A percentile compares a stretch with the other conserved stretches of the same genome.
phyloP scores from a whole-genome alignment of 1,284 basidiomycete genomes.

The Mycena citricolor region DNA sequence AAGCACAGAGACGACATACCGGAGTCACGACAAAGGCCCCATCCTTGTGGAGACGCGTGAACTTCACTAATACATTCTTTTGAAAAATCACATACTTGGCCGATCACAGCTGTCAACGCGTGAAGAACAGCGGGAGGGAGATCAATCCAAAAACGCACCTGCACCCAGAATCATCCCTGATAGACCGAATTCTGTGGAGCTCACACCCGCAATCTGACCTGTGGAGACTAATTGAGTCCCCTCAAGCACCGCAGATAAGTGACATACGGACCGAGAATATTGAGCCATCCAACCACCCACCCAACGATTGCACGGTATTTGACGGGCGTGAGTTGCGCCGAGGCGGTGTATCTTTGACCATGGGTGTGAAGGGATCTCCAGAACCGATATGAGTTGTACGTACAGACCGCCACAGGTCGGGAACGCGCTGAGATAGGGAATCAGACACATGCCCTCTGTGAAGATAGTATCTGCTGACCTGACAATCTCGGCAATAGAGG shows the following conservation, averaged over 20 bases:
- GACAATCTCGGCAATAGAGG: constrained; percentile 78
- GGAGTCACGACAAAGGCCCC: constrained; percentile 49
- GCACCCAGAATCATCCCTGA: constrained; percentile 89
- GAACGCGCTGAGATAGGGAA: constrained; percentile 53
- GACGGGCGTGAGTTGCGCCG: constrained; percentile 70
- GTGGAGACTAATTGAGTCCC: not conserved
- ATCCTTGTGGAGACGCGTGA: constrained; percentile 32
- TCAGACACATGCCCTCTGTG: no score
- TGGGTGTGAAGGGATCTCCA: constrained; percentile 2
- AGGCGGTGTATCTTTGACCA: constrained; percentile 67
- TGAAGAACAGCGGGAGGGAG: not conserved
- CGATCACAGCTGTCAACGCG: constrained; percentile 14
- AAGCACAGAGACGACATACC: constrained; percentile 23
- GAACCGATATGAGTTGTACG: constrained; percentile 28
- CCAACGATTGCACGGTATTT: constrained; percentile 68
- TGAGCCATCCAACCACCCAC: constrained; percentile 85
- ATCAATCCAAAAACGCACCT: constrained; percentile 32
- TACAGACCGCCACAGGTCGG: constrained; percentile 83
- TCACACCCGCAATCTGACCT: constrained; percentile 79
- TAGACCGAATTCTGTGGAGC: constrained; percentile 88
- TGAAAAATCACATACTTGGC: constrained; percentile 3
- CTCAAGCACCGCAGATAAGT: constrained; percentile 21
- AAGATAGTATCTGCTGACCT: constrained; percentile 1
- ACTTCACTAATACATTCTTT: not conserved
- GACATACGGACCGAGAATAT: constrained; percentile 66